Base-by-base conservation (phyloP, 352 stramenopile species). In the Phytophthora cryptogea region DNA sequence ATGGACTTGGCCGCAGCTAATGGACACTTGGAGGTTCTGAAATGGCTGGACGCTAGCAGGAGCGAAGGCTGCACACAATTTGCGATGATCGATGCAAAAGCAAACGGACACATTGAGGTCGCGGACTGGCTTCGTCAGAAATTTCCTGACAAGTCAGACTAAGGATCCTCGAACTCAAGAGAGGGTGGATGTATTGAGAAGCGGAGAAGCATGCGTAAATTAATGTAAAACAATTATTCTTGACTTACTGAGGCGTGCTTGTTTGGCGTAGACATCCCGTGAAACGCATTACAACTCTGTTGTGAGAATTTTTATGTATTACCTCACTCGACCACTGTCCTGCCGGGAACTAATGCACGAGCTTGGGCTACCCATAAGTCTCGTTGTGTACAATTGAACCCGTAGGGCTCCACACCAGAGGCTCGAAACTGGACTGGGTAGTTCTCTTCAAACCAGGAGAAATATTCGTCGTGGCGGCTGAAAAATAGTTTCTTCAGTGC, bases 21-120 rank as follows among this genome's bases (percentile, higher is more conserved):
- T 35, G 65, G 65, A 20, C 53, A 72, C 30, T 49, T 71, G 45
- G 52, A 57, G 8, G 27, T 46, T 3, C 44, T 71, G 35, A 50
- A 56, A 27, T 68, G 59, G 59, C 27, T 72, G 23, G 23, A 66
- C 49, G 26, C 33, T 13, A 61, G 65, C 17, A 40, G 52, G 7
- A 39, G 6, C 16, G 59, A 68, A 43, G 65, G 63, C 13, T 69
- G 54, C n/a, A 59, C 66, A 9, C 4, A 33, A 8, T 53, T 51
- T 31, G 59, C 59, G 0, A 74, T 70, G 48, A 54, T 63, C 9
- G 9, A 61, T 48, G 32, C 54, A 8, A 35, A 48, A 16, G 27
- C 40, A 31, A 54, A 54, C 4, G 54, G 54, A 9, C 54, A 61
- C 26, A 42, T 61, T 9, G 33, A 48, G 1, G 3, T 61, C 16